A percentile compares a stretch with the other conserved stretches of the same genome.
These are phyloP conservation scores for Pelagomonas calceolata DNA, from an alignment of 108 stramenopile genomes.

Conservation along the genomic window DNA sequence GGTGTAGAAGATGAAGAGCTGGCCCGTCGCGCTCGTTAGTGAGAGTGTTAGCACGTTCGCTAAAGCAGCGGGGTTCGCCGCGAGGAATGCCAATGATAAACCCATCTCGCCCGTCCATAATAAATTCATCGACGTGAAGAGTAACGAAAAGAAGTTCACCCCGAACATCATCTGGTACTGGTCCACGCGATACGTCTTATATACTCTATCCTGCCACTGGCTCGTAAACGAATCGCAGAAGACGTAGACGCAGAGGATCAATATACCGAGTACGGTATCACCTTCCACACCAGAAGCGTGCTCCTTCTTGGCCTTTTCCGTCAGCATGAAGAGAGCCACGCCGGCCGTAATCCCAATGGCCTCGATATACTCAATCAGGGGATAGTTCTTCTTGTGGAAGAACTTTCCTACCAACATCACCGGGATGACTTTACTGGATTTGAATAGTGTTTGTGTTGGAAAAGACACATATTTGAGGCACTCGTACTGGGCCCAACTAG, in stretches of 20 bases:
- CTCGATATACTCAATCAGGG: conserved; percentile 69
- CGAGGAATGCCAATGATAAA: conserved; percentile 72
- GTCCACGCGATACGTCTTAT: conserved; percentile 83
- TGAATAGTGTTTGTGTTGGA: conserved; percentile 93
- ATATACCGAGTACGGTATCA: conserved; percentile 54
- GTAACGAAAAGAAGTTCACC: conserved; percentile 85
- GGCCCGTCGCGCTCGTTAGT: conserved; percentile 83
- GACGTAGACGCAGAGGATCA: conserved; percentile 84
- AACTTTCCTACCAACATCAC: conserved; percentile 94
- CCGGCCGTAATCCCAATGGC: conserved; percentile 84
- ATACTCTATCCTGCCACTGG: conserved; percentile 95
- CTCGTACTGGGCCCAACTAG: conserved; percentile 74
- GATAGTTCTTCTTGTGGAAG: conserved; percentile 76
- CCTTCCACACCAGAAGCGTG: not conserved
- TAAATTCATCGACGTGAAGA: conserved; percentile 76
- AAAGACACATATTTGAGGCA: conserved; percentile 73
- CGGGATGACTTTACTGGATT: conserved; percentile 89
- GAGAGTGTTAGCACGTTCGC: conserved; percentile 84
- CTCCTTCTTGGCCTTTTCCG: not conserved
- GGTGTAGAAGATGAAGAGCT: conserved; percentile 80
- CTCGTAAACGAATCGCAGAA: conserved; percentile 93
- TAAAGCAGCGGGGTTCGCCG: conserved; percentile 64
- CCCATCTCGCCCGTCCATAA: conserved; percentile 81
- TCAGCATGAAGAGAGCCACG: conserved; percentile 45
- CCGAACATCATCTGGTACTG: conserved; percentile 98